Evolutionary conservation across 176 grass and related monocot species (phyloP).

Genomic region (Aegilops speltoides): DNA sequence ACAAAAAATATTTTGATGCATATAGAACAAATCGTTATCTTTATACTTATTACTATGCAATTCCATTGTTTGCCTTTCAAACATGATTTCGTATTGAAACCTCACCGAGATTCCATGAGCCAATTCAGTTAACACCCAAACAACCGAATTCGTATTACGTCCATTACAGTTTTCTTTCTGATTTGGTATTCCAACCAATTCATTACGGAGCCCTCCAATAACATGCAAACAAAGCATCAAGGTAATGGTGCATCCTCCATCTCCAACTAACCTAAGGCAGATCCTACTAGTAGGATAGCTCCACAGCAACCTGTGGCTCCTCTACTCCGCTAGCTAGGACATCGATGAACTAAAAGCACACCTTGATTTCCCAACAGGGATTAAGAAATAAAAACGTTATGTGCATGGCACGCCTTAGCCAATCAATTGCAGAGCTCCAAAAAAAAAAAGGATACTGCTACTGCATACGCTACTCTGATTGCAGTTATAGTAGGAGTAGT

Average conservation of each 20-base stretch:
- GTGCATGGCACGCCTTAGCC: constrained; percentile 25
- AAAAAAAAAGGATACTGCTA: constrained; percentile 14
- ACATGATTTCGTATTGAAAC: too few relatives aligned
- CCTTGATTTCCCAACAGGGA: constrained; percentile 36
- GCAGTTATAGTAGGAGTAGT: constrained; percentile 1
- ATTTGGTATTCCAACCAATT: too few relatives aligned
- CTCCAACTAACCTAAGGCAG: constrained; percentile 43
- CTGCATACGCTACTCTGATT: background rate
- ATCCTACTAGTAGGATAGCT: constrained; percentile 31
- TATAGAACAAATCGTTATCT: too few relatives aligned
- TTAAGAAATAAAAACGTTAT: constrained; percentile 33
- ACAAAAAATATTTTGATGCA: too few relatives aligned
- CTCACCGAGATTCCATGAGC: too few relatives aligned
- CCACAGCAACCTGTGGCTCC: constrained; percentile 6
- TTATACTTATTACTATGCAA: too few relatives aligned
- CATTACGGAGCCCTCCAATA: too few relatives aligned
- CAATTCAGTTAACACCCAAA: too few relatives aligned
- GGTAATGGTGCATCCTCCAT: constrained; percentile 31
- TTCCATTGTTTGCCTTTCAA: too few relatives aligned
- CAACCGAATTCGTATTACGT: too few relatives aligned
- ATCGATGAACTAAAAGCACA: constrained; percentile 29
- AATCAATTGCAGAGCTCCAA: constrained; percentile 39
- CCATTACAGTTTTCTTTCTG: too few relatives aligned
- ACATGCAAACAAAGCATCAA: background rate
- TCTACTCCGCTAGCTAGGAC: background rate